Conservation (phyloP, 1,284 basidiomycete genomes). For the Papiliotrema nemorosa region DNA sequence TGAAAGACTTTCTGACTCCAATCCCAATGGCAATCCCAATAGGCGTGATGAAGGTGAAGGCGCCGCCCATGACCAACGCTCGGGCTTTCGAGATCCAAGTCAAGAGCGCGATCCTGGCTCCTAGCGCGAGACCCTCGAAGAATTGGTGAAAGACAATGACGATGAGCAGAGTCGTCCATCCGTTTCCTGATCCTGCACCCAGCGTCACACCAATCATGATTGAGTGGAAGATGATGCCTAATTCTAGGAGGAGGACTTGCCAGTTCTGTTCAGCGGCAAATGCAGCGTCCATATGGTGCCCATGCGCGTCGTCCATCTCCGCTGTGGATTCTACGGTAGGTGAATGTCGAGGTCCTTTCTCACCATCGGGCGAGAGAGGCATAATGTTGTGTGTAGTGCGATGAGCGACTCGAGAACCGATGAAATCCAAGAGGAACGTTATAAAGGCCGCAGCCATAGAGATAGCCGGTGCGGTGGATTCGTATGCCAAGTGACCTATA, state of each 20-base stretch:
- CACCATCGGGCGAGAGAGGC: not conserved
- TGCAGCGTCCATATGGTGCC: constrained; percentile 19
- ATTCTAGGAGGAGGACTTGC: constrained; percentile 49
- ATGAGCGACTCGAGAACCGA: constrained; percentile 33
- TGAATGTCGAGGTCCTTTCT: not conserved
- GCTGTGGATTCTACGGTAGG: constrained; percentile 16
- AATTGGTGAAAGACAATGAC: constrained; percentile 36
- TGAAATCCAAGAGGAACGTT: constrained; percentile 46
- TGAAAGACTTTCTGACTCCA: constrained; percentile 32
- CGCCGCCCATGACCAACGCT: constrained; percentile 18
- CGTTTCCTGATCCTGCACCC: constrained; percentile 17
- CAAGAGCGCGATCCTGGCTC: constrained; percentile 26
- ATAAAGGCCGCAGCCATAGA: constrained; percentile 38
- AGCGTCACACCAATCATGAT: constrained; percentile 31
- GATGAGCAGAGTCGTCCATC: constrained; percentile 17
- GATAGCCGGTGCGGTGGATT: constrained; percentile 50
- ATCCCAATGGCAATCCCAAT: constrained; percentile 33
- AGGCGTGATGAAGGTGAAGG: constrained; percentile 26
- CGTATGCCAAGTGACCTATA: constrained; percentile 49
- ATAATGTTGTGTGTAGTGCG: not conserved
- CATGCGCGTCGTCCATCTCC: constrained; percentile 22
- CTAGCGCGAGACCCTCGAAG: constrained; percentile 34
- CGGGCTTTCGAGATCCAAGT: constrained; percentile 14
- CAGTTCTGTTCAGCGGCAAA: constrained; percentile 26
- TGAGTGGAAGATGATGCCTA: constrained; percentile 50